Evolutionary conservation across 495 filamentous ascomycete genomes (phyloP).

Genomic region (Penicillium lividum): DNA sequence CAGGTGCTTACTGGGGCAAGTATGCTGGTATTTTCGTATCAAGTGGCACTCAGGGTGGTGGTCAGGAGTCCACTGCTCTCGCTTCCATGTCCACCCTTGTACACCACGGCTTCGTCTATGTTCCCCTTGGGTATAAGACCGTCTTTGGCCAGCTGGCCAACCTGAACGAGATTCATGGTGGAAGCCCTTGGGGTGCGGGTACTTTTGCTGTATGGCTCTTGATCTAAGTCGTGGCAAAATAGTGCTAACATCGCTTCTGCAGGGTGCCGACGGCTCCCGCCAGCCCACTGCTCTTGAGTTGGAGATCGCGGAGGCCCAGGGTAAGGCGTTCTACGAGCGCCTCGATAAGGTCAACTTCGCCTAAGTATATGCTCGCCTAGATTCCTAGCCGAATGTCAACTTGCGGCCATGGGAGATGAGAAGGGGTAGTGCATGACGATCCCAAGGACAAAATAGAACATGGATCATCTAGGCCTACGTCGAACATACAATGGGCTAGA

Average conservation of each 20-base stretch:
- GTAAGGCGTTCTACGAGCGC: slow-evolving; percentile 80
- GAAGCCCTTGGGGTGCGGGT: slow-evolving; percentile 90
- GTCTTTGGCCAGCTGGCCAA: slow-evolving; percentile 68
- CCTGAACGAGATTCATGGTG: slow-evolving; percentile 77
- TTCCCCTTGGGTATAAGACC: slow-evolving; percentile 89
- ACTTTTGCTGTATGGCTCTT: slow-evolving; percentile 69
- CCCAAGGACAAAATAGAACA: too few species aligned
- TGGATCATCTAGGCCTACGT: too few species aligned
- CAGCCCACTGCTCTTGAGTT: slow-evolving; percentile 75
- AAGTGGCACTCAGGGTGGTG: slow-evolving; percentile 79
- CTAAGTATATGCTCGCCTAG: too few species aligned
- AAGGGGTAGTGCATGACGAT: too few species aligned
- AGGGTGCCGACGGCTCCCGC: slow-evolving; percentile 73
- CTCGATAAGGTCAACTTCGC: slow-evolving; percentile 73
- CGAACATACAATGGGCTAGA: too few species aligned
- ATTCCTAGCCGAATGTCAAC: too few species aligned
- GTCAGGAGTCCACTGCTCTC: slow-evolving; percentile 87
- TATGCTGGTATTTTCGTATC: slow-evolving; percentile 90
- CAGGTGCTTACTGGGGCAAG: slow-evolving; percentile 86
- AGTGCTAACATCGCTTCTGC: too few species aligned
- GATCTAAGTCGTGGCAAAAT: background rate
- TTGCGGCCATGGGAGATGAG: too few species aligned
- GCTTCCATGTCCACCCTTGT: slow-evolving; percentile 81
- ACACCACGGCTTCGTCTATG: slow-evolving; percentile 95
- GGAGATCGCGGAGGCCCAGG: slow-evolving; percentile 75